Percentiles rank a stretch among this genome's conserved stretches.
These are phyloP conservation scores for Cryomyces minteri DNA, from an alignment of 495 filamentous ascomycete species.

Conservation along the genomic window DNA sequence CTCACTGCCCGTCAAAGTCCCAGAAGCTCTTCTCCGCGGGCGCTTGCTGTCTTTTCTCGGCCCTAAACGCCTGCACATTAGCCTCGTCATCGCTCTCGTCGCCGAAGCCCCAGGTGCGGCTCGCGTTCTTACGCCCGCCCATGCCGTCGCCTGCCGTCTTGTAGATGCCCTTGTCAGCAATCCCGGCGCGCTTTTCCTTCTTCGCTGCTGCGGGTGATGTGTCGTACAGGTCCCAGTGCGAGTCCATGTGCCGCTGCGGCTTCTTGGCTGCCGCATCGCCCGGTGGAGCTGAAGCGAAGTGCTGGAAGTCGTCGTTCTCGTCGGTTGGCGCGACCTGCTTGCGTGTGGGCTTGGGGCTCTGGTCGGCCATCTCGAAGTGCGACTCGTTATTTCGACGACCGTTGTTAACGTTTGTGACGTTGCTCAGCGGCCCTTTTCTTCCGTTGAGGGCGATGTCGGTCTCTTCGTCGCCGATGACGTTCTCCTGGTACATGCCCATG, in stretches of 20 bases:
- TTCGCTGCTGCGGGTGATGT: constrained; percentile 30
- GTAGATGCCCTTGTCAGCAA: constrained; percentile 1
- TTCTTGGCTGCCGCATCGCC: background rate
- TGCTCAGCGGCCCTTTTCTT: constrained; percentile 26
- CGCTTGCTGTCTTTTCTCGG: too few relatives aligned
- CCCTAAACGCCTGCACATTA: too few relatives aligned
- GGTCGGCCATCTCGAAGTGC: constrained; percentile 52
- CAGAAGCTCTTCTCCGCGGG: too few relatives aligned
- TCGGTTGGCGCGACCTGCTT: constrained; percentile 9
- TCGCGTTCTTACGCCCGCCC: constrained; percentile 45
- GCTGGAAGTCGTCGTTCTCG: constrained; percentile 1
- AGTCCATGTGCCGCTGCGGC: constrained; percentile 8
- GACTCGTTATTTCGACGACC: constrained; percentile 24
- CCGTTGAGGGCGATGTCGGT: constrained; percentile 17
- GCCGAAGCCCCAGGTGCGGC: constrained; percentile 41
- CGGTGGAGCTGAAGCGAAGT: too few relatives aligned
- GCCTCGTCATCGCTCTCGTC: constrained; percentile 32
- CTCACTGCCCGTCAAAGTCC: too few relatives aligned
- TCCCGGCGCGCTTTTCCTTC: constrained; percentile 27
- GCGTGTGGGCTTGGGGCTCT: constrained; percentile 54
- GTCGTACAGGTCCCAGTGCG: constrained; percentile 29
- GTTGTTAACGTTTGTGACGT: constrained; percentile 49
- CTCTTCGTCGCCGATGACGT: constrained; percentile 41
- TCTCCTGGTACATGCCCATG: constrained; percentile 59
- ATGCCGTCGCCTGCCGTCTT: constrained; percentile 51